Evolutionary conservation across 495 filamentous ascomycete species (phyloP).

Genomic region (Penicillium waksmanii): DNA sequence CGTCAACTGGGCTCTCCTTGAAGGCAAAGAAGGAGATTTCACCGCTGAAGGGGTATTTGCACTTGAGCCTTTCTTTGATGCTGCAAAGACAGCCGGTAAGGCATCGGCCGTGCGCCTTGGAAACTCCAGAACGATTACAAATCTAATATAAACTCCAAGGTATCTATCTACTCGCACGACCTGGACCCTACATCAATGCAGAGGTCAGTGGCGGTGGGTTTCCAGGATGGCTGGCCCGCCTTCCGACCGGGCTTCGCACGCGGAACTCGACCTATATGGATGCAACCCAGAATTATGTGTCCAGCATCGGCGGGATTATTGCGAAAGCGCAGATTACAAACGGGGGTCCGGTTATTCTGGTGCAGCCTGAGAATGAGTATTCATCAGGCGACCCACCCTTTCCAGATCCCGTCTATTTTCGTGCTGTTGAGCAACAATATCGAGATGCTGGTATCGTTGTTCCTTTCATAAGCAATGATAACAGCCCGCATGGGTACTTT

Average conservation of each 20-base stretch:
- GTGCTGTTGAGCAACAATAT: conserved; percentile 57
- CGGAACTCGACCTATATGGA: conserved; percentile 58
- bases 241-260: conserved; percentile 58
- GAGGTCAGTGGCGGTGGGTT: conserved; percentile 61
- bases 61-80: conserved; percentile 65
- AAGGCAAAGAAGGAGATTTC: conserved; percentile 66
- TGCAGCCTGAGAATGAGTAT: conserved; percentile 77
- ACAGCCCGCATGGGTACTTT: conserved; percentile 12
- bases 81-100: conserved; percentile 59
- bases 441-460: conserved; percentile 66
- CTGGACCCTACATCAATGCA: conserved; percentile 69
- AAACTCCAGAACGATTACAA: no score
- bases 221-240: conserved; percentile 60
- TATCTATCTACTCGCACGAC: conserved; percentile 70
- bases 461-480: conserved; percentile 73
- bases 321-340: conserved; percentile 71
- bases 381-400: conserved; percentile 29
- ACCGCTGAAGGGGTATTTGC: conserved; percentile 66
- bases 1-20: conserved; percentile 68
- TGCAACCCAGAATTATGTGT: conserved; percentile 53
- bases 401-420: background rate
- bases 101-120: no score
- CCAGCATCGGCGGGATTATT: conserved; percentile 57
- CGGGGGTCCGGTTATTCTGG: conserved; percentile 69
- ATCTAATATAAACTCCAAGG: no score